Conservation (phyloP, 2,329 filamentous ascomycete species). For the Ophiosphaerella herpotricha region DNA sequence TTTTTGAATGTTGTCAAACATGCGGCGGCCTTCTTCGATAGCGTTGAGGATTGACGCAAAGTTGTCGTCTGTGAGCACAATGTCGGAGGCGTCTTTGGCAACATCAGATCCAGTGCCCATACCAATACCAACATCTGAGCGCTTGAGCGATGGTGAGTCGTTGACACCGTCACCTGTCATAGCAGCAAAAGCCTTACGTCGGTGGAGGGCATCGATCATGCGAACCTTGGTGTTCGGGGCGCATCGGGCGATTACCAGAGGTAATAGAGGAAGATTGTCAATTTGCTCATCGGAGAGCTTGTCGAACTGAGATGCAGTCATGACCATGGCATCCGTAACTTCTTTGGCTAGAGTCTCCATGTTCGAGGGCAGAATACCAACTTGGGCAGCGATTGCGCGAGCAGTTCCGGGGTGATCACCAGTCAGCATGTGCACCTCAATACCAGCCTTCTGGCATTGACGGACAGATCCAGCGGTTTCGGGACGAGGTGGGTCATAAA, state of each 20-base stretch:
- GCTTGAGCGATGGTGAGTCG: constrained; percentile 52
- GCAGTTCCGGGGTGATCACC: constrained; percentile 53
- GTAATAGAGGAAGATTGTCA: constrained; percentile 46
- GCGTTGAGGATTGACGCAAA: constrained; percentile 53
- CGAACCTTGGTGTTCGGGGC: constrained; percentile 52
- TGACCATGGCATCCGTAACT: constrained; percentile 35
- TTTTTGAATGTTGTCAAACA: constrained; percentile 55
- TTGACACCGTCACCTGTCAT: constrained; percentile 54
- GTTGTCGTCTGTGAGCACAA: constrained; percentile 53
- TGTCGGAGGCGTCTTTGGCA: constrained; percentile 51
- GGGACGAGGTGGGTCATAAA: constrained; percentile 82
- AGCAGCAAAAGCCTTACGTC: constrained; percentile 47
- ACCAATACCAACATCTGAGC: constrained; percentile 52
- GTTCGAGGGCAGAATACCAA: constrained; percentile 50
- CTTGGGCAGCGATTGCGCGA: constrained; percentile 51
- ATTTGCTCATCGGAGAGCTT: constrained; percentile 49
- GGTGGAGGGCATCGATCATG: constrained; percentile 51
- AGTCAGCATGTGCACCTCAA: constrained; percentile 54
- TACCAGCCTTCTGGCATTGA: constrained; percentile 38
- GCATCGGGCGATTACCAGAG: constrained; percentile 51
- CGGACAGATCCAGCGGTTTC: constrained; percentile 67
- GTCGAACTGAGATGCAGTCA: constrained; percentile 48
- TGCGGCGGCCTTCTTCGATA: constrained; percentile 51
- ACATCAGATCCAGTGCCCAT: constrained; percentile 54
- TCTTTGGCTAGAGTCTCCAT: constrained; percentile 44